Base-by-base conservation (phyloP, 495 filamentous ascomycete species). In the Podospora didyma region DNA sequence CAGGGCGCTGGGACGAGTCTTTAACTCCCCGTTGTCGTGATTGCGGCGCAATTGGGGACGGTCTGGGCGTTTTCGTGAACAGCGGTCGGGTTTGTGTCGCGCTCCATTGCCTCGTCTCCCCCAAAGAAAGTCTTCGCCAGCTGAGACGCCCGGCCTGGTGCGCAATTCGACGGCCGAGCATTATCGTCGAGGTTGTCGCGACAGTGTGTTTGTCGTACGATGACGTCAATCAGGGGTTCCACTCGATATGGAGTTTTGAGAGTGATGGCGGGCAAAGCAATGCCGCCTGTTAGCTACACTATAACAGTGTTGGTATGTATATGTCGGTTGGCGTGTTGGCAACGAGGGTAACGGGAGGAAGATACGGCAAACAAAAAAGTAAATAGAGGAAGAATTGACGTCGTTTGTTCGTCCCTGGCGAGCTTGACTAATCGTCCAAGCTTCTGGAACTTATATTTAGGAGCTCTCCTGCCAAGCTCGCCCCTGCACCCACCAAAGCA, bases 121-220 rank as follows among this genome's bases (percentile, higher is more conserved):
- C n/a, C n/a, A 46, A 28, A 16, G 23, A 37, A 31, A 20, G 28
- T 34, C n/a, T 42, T 19, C 42, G 52, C 23, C 21, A 28, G 24
- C 20, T 37, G 14, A 7, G n/a, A 3, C 54, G 47, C 20, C 57
- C 58, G 26, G 48, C 42, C 14, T 58, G 47, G 12, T 57, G 59
- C 20, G 53, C 51, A 39, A 48, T 46, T 10, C 51, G 60, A 41
- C 52, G 35, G 26, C 42, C 24, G 52, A 54, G 52, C 52, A 54
- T 54, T 35, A n/a, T 52, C 20, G 37, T 26, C 16, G 31, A 1
- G 16, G 49, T 23, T 47, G 42, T 23, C 14, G 39, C 10, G 53
- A 23, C 41, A 28, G 10, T 55, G 19, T 7, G n/a, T 16, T 19
- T 42, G 46, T 34, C 17, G 4, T 23, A 16, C 52, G 3, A 47